Base-by-base conservation (phyloP, 2,329 filamentous ascomycete species). In the Aspergillus tamarii region DNA sequence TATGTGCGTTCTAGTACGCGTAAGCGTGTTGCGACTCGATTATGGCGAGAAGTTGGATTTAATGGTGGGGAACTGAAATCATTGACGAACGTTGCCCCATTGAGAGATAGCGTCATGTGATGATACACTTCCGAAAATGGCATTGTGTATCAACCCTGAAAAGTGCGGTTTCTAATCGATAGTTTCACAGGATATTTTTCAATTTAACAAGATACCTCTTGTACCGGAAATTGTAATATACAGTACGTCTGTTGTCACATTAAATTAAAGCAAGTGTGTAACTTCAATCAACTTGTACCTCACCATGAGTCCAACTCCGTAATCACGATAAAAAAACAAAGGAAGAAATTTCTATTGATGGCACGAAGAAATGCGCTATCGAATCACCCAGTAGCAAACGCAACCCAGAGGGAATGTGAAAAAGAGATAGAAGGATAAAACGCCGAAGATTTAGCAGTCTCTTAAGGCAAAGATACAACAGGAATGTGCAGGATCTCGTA, bases 391-490 rank as follows among this genome's bases (percentile, higher is more conserved):
- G 16, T 32, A 32, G 34, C 9, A 52, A 26, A 32, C 16, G 30
- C 28, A 50, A 16, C 28, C 45, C 46, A 36, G 16, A 36, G 34
- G 34, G 41, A 28, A 30, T 50, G n/a, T 43, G 30, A 45, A 14
- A 39, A 23, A 9, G 21, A 34, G 2, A 26, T 28, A 23, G 19
- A 39, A 30, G 43, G 11, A 26, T 59, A 54, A 43, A 53, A 16
- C 14, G 28, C 28, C 32, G 26, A 23, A n/a, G 34, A 14, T 16
- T 23, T 28, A 36, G 34, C 23, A 39, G 32, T 30, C 14, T 39
- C 34, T 62, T 58, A 66, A 21, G 64, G 64, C 30, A 66, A 43
- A 5, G 60, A 59, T 19, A 66, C 59, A 58, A 66, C 52, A n/a
- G 64, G 64, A n/a, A 66, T 64, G 60, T 66, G 64, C 21, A 66